Conservation (phyloP, 2,329 filamentous ascomycete species). For the Hortaea werneckii region DNA sequence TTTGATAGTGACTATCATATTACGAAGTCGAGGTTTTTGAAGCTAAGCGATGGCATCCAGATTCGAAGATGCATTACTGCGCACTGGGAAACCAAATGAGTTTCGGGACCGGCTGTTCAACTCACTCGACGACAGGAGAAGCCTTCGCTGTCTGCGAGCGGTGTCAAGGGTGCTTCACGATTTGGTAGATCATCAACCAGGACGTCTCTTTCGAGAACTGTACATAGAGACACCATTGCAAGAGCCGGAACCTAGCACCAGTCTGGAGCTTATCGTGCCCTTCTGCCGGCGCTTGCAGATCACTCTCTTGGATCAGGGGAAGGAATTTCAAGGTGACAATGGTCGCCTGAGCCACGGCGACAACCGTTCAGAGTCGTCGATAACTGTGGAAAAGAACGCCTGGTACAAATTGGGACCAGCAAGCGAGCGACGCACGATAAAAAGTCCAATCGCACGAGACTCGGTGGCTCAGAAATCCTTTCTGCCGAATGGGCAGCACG, state of each 20-base stretch:
- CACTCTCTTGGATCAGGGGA: conserved; percentile 4
- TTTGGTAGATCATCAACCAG: conserved; percentile 7
- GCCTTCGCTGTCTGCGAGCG: conserved; percentile 10
- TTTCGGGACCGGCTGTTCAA: conserved; percentile 8
- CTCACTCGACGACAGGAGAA: conserved; percentile 5
- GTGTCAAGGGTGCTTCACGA: conserved; percentile 8
- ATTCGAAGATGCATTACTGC: conserved; percentile 11
- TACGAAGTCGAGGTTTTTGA: too few relatives aligned
- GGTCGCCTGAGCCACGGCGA: neutral
- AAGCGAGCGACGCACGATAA: neutral
- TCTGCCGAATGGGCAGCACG: neutral
- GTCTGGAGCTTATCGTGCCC: conserved; percentile 1
- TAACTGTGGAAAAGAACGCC: neutral
- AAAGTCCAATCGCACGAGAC: neutral
- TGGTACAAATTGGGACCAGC: neutral
- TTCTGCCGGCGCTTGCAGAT: conserved; percentile 14
- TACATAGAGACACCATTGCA: conserved; percentile 9
- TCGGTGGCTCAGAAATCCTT: neutral
- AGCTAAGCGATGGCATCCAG: conserved; percentile 9
- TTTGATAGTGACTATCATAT: too few relatives aligned
- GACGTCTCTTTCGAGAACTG: conserved; percentile 9
- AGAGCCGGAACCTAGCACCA: neutral
- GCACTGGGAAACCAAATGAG: conserved; percentile 2
- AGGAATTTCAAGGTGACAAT: neutral
- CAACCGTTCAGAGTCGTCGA: too few relatives aligned